Evolutionary conservation across 768 basidiomycete species (phyloP), one percentile per base, ranked within the genome.

Genomic region (Leccinum sublutescens): DNA sequence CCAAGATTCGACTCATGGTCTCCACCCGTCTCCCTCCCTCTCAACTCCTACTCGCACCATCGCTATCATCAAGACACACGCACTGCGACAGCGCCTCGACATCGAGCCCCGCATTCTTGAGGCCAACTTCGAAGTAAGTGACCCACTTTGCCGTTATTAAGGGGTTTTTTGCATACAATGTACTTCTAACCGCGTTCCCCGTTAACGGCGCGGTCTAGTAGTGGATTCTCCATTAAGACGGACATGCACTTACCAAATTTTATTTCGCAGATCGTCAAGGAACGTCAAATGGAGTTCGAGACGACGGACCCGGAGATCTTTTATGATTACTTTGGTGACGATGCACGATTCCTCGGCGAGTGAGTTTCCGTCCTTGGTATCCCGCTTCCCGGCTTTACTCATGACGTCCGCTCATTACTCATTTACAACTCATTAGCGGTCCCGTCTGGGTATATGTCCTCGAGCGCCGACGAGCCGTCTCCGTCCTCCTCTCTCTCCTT

Each of bases 381-480:
- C 53, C 9, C 50, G 38, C 6, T 55, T 56, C 33, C 29, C 29
- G 6, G 40, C 19, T 54, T 58, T 59, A 51, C 67, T 64, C 50
- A 65, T 31, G 25, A 34, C 34, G 14, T 19, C 40, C 47, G 10
- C 25, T 34, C 27, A 53, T 58, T 52, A 58, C 57, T 59, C 47
- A 50, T 57, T 49, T 43, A 8, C 8, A n/a, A n/a, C 31, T 34
- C 31, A 59, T 55, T 61, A 93, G 91, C 62, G 90, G 89, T 58
- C 88, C 91, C 19, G 89, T 92, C n/a, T 93, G 92, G 89, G 90
- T 94, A 21, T 94, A 93, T 72, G 88, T 94, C 40, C 86, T 94
- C 61, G 92, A 93, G 70, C 84, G 91, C 38, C 79, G 88, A 54
- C 84, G 88, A 40, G 88, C 92, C 6, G 87, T 94, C 51, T 86